These are phyloP conservation scores for Termitomyces titanicus DNA, from an alignment of 768 basidiomycete genomes.

Conservation along the genomic window DNA sequence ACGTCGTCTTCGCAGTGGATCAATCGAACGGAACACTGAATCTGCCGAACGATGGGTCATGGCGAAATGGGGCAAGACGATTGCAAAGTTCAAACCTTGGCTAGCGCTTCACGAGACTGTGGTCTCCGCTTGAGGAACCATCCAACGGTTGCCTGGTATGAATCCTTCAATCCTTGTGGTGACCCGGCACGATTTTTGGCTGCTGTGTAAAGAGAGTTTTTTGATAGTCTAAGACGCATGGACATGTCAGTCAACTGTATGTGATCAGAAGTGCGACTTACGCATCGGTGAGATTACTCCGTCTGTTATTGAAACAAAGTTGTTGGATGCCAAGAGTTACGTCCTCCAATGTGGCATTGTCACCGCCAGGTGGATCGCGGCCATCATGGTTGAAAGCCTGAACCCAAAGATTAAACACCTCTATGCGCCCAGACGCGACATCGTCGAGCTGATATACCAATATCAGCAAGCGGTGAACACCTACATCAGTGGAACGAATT, in stretches of 20 bases:
- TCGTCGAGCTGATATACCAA: constrained; percentile 15
- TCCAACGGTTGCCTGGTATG: constrained; percentile 13
- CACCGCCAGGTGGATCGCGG: constrained; percentile 2
- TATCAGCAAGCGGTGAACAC: neutral
- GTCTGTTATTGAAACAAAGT: constrained; percentile 17
- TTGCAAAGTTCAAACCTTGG: constrained; percentile 8
- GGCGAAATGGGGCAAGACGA: neutral
- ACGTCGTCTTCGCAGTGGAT: constrained; percentile 24
- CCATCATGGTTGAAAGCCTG: constrained; percentile 19
- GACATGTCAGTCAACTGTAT: neutral
- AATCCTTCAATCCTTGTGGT: constrained; percentile 14
- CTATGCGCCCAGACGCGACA: constrained; percentile 15
- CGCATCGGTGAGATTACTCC: constrained; percentile 12
- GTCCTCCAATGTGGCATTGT: constrained; percentile 12
- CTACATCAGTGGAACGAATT: neutral
- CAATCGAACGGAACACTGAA: constrained; percentile 20
- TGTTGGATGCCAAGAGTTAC: constrained; percentile 16
- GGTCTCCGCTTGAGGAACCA: constrained; percentile 18
- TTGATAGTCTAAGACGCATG: constrained; percentile 10
- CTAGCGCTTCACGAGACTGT: constrained; percentile 9
- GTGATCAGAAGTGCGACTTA: constrained; percentile 3
- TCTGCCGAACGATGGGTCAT: neutral
- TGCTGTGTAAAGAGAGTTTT: constrained; percentile 10
- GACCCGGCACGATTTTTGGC: constrained; percentile 15
- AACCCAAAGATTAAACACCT: constrained; percentile 17